Percentiles rank a stretch among this genome's conserved stretches.
Evolutionary conservation across 1,284 basidiomycete genomes (phyloP).

Genomic region (Naganishia albida): DNA sequence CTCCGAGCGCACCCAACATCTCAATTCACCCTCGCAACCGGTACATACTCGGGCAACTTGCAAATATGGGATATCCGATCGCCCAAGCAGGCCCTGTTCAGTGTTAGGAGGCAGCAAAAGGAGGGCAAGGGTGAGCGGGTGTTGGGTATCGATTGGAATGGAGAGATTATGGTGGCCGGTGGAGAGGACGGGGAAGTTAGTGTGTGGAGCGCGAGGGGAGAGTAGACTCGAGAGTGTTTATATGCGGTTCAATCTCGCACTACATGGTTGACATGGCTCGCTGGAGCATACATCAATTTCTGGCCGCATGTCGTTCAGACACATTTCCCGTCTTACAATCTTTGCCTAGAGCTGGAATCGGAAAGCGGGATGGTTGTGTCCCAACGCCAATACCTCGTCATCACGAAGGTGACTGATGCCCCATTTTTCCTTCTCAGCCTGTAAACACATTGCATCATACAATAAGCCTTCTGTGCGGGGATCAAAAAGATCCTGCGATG

Average conservation of each 20-base stretch:
- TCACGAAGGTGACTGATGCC: constrained; percentile 1
- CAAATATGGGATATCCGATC: constrained; percentile 82
- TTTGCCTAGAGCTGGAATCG: constrained; percentile 7
- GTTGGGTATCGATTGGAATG: constrained; percentile 73
- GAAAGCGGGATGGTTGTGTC: constrained; percentile 8
- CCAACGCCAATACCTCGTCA: constrained; percentile 13
- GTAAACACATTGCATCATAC: neutral
- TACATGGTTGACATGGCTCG: neutral
- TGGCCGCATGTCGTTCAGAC: neutral
- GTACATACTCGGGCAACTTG: constrained; percentile 77
- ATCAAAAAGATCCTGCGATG: neutral
- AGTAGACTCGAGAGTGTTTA: constrained; percentile 34
- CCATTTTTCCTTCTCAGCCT: constrained; percentile 17
- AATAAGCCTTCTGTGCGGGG: neutral
- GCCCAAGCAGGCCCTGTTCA: constrained; percentile 63
- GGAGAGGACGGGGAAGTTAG: constrained; percentile 78
- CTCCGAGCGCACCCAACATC: constrained; percentile 64
- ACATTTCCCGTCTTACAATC: no score
- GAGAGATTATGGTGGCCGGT: constrained; percentile 70
- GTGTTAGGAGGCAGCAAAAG: constrained; percentile 44
- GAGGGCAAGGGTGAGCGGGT: constrained; percentile 52
- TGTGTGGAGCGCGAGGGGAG: constrained; percentile 66
- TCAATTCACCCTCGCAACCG: constrained; percentile 70
- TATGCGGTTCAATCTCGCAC: neutral
- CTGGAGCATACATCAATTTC: neutral